Conservation (phyloP, 2,329 filamentous ascomycete genomes). For the Cladophialophora yegresii region DNA sequence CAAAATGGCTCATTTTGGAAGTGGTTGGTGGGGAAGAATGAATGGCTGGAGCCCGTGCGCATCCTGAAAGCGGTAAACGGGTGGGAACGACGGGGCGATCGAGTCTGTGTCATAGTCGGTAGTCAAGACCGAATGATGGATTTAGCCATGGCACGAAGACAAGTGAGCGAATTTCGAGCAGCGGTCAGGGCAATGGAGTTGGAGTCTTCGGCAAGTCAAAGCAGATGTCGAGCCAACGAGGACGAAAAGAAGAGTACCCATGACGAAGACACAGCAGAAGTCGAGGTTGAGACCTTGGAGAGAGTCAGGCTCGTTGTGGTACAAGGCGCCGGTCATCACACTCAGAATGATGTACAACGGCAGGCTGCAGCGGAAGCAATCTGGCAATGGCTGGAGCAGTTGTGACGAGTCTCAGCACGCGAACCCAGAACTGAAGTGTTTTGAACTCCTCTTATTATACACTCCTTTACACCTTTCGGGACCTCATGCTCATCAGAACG, state of each 20-base stretch:
- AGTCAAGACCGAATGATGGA: neutral
- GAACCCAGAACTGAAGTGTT: neutral
- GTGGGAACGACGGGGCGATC: neutral
- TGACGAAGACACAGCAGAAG: neutral
- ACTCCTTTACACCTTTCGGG: conserved; percentile 26
- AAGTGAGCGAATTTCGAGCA: neutral
- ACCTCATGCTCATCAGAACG: conserved; percentile 24
- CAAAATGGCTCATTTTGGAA: conserved; percentile 1
- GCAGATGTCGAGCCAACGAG: neutral
- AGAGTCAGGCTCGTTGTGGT: neutral
- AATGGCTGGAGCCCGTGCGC: neutral
- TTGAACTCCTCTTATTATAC: conserved; percentile 22
- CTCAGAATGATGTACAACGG: neutral
- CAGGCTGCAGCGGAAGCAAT: neutral
- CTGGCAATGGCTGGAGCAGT: neutral
- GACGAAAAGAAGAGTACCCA: neutral
- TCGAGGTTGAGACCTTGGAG: neutral
- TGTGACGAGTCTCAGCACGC: neutral
- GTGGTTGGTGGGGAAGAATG: neutral
- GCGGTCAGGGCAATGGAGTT: neutral
- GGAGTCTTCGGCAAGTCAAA: neutral
- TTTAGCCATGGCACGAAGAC: neutral
- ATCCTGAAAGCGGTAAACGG: neutral
- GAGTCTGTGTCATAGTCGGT: conserved; percentile 1
- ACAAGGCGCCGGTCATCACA: neutral